Base-by-base conservation (phyloP, 2,329 filamentous ascomycete genomes). In the Ascosphaera pollenicola region DNA sequence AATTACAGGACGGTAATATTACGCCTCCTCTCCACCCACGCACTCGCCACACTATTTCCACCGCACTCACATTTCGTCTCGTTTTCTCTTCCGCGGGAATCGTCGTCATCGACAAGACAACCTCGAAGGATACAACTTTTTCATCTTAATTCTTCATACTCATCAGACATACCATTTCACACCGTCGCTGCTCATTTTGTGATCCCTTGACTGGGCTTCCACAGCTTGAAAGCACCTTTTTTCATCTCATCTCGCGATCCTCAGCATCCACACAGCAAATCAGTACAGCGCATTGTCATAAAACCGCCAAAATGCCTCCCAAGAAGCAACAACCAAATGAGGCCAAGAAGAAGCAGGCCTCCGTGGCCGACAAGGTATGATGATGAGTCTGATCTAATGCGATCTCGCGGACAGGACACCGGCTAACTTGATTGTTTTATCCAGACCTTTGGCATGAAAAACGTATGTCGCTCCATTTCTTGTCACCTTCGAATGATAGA, bases 401-500 rank as follows among this genome's bases (percentile, higher is more conserved):
- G 40, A 45, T 48, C 40, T 34, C 17, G 44, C 36, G 19, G 15
- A 35, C 15, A 37, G 17, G n/a, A 7, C 15, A 32, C 17, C 19
- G 30, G 42, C 48, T 53, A 40, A 51, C 41, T 35, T 35, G 38
- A 42, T 8, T 35, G 28, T 34, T 31, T 8, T 36, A 16, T 40
- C 11, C 43, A 68, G 65, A 93, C 89, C 37, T 98, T 98, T 68
- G 89, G 89, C 51, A 95, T 98, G 89, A 98, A 98, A 65, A 98
- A 98, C 57, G 65, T 68, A 60, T 49, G 61, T 58, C 41, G 35
- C 43, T 37, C 40, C 16, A 26, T 32, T 32, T 7, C 10, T 32
- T 15, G 30, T 13, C 30, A 7, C 6, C 17, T 8, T 36, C 19
- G 5, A 36, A 24, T 5, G 6, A 36, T 18, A 13, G 17, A n/a